phyloP scores from a whole-genome alignment of 1,139 yeast genomes.

The Candida tropicalis region DNA sequence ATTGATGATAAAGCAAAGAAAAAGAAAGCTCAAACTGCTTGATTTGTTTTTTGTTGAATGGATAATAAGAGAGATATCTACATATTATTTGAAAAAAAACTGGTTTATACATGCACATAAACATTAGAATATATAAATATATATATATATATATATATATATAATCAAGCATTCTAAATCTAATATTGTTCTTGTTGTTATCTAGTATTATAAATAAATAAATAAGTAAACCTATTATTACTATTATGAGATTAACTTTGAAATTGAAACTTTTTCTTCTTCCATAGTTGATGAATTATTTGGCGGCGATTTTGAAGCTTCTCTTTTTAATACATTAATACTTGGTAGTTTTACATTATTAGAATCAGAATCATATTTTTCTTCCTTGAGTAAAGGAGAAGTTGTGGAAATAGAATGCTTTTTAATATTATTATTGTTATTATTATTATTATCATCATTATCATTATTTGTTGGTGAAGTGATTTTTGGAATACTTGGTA shows the following conservation, averaged over 20 bases:
- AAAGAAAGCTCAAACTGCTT: slow-evolving; percentile 14
- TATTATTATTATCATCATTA: neutral
- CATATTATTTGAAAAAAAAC: neutral
- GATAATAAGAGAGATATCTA: too few species aligned
- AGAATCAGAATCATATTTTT: slow-evolving; percentile 4
- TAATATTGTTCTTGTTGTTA: too few species aligned
- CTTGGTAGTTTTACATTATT: slow-evolving; percentile 15
- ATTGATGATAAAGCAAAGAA: slow-evolving; percentile 62
- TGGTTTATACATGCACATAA: too few species aligned
- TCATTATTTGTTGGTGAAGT: neutral
- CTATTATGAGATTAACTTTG: slow-evolving; percentile 14
- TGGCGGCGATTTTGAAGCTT: slow-evolving; percentile 7
- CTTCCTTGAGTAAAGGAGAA: slow-evolving; percentile 1
- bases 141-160: neutral
- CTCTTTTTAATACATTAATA: slow-evolving; percentile 13
- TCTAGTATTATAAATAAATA: neutral
- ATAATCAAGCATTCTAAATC: too few species aligned
- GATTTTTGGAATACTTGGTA: slow-evolving; percentile 1
- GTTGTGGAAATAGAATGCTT: neutral
- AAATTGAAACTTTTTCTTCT: slow-evolving; percentile 19
- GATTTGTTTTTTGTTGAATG: too few species aligned
- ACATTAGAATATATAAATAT: slow-evolving; percentile 1
- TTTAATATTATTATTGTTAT: neutral
- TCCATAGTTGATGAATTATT: slow-evolving; percentile 1
- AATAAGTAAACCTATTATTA: slow-evolving; percentile 1